Percentiles rank a stretch among this genome's conserved stretches.
These are phyloP conservation scores for Pseudozyma sp. DNA, from an alignment of 1,284 basidiomycete species.

Conservation along the genomic window DNA sequence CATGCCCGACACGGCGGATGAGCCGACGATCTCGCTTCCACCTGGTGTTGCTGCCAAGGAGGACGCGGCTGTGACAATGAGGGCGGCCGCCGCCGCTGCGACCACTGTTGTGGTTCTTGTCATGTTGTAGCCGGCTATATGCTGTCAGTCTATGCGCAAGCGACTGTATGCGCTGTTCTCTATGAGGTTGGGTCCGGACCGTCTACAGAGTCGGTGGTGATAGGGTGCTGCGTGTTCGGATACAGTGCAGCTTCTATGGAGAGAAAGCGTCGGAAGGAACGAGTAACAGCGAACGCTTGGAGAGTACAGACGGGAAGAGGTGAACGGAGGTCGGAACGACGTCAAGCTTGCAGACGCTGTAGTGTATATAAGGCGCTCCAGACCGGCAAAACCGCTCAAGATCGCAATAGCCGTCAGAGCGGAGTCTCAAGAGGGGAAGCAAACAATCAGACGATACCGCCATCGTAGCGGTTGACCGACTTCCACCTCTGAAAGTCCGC, in stretches of 20 bases:
- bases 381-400: not conserved
- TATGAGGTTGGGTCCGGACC: too few relatives aligned
- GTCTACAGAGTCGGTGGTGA: too few relatives aligned
- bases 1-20: constrained; percentile 60
- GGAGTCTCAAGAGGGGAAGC: not conserved
- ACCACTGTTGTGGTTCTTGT: constrained; percentile 9
- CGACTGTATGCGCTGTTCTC: not conserved
- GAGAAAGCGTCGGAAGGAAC: too few relatives aligned
- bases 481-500: too few relatives aligned
- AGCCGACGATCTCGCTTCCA: constrained; percentile 46
- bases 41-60: constrained; percentile 45
- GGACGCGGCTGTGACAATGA: constrained; percentile 16
- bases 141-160: not conserved
- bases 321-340: too few relatives aligned
- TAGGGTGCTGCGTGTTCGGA: too few relatives aligned
- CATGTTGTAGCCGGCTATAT: constrained; percentile 10
- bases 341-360: too few relatives aligned
- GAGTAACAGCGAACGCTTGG: too few relatives aligned
- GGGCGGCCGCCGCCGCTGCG: constrained; percentile 24
- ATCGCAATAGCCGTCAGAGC: not conserved
- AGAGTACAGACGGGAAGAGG: too few relatives aligned
- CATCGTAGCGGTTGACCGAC: not conserved
- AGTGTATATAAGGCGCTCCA: not conserved
- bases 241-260: too few relatives aligned
- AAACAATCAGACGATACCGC: not conserved